These are phyloP conservation scores for Ustilago tritici DNA, from an alignment of 1,284 basidiomycete genomes.

Conservation along the genomic window DNA sequence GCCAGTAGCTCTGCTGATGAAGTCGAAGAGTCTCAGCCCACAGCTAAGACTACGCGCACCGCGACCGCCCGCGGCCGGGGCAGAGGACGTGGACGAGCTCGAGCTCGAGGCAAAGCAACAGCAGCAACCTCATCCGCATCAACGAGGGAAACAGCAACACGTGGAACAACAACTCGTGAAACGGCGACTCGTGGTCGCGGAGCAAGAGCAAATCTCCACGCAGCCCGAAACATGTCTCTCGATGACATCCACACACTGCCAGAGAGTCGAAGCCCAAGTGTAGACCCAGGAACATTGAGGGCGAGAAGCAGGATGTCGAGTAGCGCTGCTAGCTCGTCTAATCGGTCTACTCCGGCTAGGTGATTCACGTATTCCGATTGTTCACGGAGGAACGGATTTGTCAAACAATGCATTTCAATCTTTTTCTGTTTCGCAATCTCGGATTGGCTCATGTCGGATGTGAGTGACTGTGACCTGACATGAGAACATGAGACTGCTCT, in stretches of 20 bases:
- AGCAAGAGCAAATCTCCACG: constrained; percentile 31
- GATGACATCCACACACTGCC: constrained; percentile 39
- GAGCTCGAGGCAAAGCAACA: constrained; percentile 2
- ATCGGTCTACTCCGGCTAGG: constrained; percentile 4
- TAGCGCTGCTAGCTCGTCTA: constrained; percentile 13
- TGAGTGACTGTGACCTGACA: background rate
- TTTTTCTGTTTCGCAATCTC: background rate
- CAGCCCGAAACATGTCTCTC: constrained; percentile 48
- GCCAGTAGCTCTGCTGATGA: constrained; percentile 6
- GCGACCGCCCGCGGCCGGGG: background rate
- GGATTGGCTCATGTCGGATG: background rate
- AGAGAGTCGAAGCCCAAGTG: constrained; percentile 34
- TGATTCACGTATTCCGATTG: background rate
- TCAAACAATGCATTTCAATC: background rate
- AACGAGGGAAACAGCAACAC: background rate
- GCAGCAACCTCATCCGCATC: background rate
- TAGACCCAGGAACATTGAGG: constrained; percentile 26
- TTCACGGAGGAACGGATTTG: background rate
- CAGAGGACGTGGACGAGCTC: constrained; percentile 9
- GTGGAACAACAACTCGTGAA: background rate
- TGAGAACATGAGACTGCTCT: too few relatives aligned
- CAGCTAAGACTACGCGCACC: constrained; percentile 6
- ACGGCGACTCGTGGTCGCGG: background rate
- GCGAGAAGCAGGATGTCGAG: constrained; percentile 18
- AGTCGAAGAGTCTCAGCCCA: constrained; percentile 7